Conservation (phyloP, 192 early-diverging fungal genomes). For the Coemansia sp. region DNA sequence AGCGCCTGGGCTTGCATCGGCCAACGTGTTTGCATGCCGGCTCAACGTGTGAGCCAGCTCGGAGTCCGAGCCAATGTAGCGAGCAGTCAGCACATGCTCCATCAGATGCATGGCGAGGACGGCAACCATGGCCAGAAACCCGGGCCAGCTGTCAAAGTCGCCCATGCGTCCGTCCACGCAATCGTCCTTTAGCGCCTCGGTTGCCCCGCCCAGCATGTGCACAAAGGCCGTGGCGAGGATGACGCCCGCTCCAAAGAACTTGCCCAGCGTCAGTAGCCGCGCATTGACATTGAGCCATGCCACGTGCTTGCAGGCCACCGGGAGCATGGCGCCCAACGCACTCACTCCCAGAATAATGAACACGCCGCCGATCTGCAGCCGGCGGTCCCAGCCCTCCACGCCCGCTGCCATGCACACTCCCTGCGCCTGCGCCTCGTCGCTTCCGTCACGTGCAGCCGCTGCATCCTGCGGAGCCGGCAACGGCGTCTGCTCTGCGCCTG, state of each 20-base stretch:
- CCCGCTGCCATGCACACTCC: conserved; percentile 28
- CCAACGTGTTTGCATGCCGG: background rate
- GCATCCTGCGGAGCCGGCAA: background rate
- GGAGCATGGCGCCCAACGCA: conserved; percentile 52
- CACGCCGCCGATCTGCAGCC: conserved; percentile 52
- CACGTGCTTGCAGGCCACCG: conserved; percentile 43
- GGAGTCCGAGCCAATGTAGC: background rate
- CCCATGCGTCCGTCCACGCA: conserved; percentile 55
- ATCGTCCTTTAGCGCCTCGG: conserved; percentile 52
- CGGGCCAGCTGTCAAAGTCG: conserved; percentile 54
- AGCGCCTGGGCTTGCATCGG: conserved; percentile 1
- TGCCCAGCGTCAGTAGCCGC: conserved; percentile 37
- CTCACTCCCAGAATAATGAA: conserved; percentile 57
- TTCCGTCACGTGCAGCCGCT: background rate
- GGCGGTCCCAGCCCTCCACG: conserved; percentile 41
- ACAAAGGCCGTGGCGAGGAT: conserved; percentile 74
- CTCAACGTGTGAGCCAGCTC: background rate
- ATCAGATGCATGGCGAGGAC: conserved; percentile 63
- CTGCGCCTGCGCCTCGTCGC: background rate
- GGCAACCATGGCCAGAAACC: conserved; percentile 60
- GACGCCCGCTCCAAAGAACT: conserved; percentile 64
- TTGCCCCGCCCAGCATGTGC: conserved; percentile 66
- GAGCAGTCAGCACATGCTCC: conserved; percentile 51
- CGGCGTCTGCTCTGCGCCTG: background rate
- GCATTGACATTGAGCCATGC: conserved; percentile 27